A percentile compares a stretch with the other conserved stretches of the same genome.
These are phyloP conservation scores for Backusella australiensis DNA, from an alignment of 192 early-diverging fungal species.

Conservation along the genomic window DNA sequence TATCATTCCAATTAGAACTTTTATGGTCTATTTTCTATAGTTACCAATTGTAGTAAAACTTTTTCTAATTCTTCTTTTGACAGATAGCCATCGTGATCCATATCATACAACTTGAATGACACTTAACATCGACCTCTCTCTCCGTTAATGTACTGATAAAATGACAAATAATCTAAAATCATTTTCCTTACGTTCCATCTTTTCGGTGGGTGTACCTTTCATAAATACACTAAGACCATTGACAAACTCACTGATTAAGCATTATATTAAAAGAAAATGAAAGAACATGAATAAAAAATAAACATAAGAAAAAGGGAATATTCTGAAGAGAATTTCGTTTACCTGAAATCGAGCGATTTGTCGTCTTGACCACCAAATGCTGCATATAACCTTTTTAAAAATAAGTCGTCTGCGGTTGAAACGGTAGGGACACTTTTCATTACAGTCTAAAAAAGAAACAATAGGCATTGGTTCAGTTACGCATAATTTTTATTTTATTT, in stretches of 20 bases:
- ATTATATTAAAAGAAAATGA: not conserved
- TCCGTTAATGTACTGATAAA: not conserved
- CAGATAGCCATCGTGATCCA: slow-evolving; percentile 72
- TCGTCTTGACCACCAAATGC: slow-evolving; percentile 74
- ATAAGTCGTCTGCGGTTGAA: slow-evolving; percentile 62
- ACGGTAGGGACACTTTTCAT: slow-evolving; percentile 54
- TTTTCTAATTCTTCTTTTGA: slow-evolving; percentile 67
- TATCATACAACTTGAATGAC: slow-evolving; percentile 77
- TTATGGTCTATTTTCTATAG: not conserved
- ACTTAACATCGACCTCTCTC: slow-evolving; percentile 41
- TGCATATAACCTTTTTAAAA: slow-evolving; percentile 73
- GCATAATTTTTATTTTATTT: not conserved
- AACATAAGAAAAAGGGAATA: not conserved
- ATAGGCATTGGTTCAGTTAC: not conserved
- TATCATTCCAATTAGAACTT: not conserved
- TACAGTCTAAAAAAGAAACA: slow-evolving; percentile 39
- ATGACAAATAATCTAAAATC: not conserved
- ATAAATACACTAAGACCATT: slow-evolving; percentile 73
- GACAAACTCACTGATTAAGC: slow-evolving; percentile 47
- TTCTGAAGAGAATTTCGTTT: slow-evolving; percentile 26
- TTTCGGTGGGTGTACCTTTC: slow-evolving; percentile 72
- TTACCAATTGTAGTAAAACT: slow-evolving; percentile 74
- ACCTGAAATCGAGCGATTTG: slow-evolving; percentile 61
- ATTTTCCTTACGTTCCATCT: slow-evolving; percentile 19
- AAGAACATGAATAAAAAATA: not conserved